Conservation (phyloP, 1,284 basidiomycete genomes). For the Ceratobasidium sp. region DNA sequence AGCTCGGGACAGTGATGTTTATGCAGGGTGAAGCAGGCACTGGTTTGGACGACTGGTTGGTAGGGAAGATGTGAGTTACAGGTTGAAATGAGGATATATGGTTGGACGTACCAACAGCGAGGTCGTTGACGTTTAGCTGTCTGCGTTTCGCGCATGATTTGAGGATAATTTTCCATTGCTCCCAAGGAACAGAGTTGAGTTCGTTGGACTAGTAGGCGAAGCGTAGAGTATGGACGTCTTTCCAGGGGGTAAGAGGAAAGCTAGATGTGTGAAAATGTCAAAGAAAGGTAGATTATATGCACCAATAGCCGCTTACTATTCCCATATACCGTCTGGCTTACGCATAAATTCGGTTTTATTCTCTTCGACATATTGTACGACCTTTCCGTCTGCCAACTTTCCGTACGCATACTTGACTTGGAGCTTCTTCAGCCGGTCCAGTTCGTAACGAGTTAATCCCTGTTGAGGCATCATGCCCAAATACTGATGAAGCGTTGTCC, state of each 20-base stretch:
- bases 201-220: background rate
- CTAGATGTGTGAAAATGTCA: background rate
- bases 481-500: background rate
- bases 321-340: background rate
- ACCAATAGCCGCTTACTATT: background rate
- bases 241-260: conserved; percentile 1
- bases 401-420: background rate
- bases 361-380: background rate
- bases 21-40: background rate
- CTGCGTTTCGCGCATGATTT: conserved; percentile 1
- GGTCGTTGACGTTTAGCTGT: background rate
- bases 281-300: background rate
- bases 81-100: background rate
- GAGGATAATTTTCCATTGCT: conserved; percentile 1
- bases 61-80: background rate
- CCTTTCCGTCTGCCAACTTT: background rate
- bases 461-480: background rate
- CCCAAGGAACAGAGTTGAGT: conserved; percentile 2
- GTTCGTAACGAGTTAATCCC: background rate
- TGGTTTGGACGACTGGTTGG: conserved; percentile 12
- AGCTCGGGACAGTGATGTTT: conserved; percentile 12
- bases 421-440: background rate
- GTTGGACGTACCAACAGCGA: conserved; percentile 17
- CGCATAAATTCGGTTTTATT: background rate
- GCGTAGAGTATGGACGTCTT: background rate